phyloP scores from a whole-genome alignment of 352 stramenopile species.

The Detonula confervacea region DNA sequence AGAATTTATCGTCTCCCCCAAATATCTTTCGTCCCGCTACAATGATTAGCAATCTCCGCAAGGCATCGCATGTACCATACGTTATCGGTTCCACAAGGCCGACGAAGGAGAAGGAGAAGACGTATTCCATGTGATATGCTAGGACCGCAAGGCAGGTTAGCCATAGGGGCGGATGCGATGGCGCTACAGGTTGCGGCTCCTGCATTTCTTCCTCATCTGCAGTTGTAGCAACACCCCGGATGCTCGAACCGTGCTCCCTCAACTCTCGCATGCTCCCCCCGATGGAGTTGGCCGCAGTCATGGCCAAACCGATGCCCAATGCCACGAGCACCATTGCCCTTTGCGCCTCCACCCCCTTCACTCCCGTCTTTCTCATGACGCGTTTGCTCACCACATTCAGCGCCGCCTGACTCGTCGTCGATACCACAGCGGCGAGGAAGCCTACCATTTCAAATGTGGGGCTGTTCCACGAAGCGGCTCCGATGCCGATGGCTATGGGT shows the following conservation, averaged over 20 bases:
- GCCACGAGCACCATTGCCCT: conserved; percentile 69
- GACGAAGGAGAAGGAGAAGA: conserved; percentile 79
- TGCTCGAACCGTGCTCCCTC: conserved; percentile 12
- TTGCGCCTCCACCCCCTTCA: conserved; percentile 63
- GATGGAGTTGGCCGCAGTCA: conserved; percentile 40
- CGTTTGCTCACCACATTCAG: conserved; percentile 73
- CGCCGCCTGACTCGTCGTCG: conserved; percentile 63
- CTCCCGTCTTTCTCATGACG: conserved; percentile 58
- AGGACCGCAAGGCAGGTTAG: conserved; percentile 57
- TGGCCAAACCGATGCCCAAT: conserved; percentile 53
- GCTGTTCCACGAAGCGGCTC: conserved; percentile 70
- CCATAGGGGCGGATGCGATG: conserved; percentile 53
- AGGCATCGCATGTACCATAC: conserved; percentile 74
- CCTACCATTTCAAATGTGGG: conserved; percentile 74
- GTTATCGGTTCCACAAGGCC: conserved; percentile 73
- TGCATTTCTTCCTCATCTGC: background rate
- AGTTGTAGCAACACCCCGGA: background rate
- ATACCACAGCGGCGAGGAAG: conserved; percentile 65
- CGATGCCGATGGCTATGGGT: conserved; percentile 76
- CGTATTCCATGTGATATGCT: conserved; percentile 81
- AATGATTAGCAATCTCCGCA: conserved; percentile 77
- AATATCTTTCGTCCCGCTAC: conserved; percentile 64
- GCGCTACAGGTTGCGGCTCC: background rate
- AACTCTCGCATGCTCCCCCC: conserved; percentile 33
- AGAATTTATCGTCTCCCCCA: conserved; percentile 69